A percentile compares a stretch with the other conserved stretches of the same genome.
phyloP scores from a whole-genome alignment of 495 filamentous ascomycete species.

The Parmelia sp. region DNA sequence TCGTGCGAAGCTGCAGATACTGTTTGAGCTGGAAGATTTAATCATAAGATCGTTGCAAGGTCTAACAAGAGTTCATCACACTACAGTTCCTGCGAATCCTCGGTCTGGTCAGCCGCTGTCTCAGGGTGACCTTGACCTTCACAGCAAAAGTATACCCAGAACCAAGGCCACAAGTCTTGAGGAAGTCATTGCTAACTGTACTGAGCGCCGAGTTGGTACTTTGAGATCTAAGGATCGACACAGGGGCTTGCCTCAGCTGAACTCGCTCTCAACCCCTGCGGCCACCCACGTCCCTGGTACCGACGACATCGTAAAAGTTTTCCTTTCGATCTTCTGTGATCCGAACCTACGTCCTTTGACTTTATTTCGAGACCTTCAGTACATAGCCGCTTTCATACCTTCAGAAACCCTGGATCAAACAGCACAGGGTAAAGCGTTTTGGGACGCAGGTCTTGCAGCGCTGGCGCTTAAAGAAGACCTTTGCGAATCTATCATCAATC shows the following conservation, averaged over 20 bases:
- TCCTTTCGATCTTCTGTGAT: conserved; percentile 74
- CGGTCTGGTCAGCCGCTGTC: not conserved
- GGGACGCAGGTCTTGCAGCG: conserved; percentile 86
- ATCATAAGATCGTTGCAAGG: conserved; percentile 44
- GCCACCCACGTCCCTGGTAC: conserved; percentile 47
- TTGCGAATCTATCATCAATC: conserved; percentile 82
- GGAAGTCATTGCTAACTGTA: conserved; percentile 61
- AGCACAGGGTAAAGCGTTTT: conserved; percentile 84
- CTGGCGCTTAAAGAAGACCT: conserved; percentile 84
- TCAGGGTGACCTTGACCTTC: not conserved
- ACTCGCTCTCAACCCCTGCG: conserved; percentile 22
- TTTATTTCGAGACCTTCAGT: conserved; percentile 91
- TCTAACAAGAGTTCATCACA: conserved; percentile 20
- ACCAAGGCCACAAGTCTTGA: conserved; percentile 45
- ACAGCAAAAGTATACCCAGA: conserved; percentile 19
- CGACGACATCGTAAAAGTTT: conserved; percentile 69
- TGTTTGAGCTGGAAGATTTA: conserved; percentile 75
- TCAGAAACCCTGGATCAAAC: conserved; percentile 74
- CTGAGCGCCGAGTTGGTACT: conserved; percentile 59
- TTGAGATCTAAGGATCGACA: conserved; percentile 34
- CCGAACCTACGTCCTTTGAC: conserved; percentile 75
- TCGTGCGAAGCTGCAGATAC: conserved; percentile 73
- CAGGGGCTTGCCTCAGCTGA: conserved; percentile 22
- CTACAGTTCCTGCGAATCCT: conserved; percentile 37
- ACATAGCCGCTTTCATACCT: conserved; percentile 88